A percentile compares a stretch with the other conserved stretches of the same genome.
These are phyloP conservation scores for Eucalyptus marginata DNA, from an alignment of 345 rosid genomes.

Conservation along the genomic window DNA sequence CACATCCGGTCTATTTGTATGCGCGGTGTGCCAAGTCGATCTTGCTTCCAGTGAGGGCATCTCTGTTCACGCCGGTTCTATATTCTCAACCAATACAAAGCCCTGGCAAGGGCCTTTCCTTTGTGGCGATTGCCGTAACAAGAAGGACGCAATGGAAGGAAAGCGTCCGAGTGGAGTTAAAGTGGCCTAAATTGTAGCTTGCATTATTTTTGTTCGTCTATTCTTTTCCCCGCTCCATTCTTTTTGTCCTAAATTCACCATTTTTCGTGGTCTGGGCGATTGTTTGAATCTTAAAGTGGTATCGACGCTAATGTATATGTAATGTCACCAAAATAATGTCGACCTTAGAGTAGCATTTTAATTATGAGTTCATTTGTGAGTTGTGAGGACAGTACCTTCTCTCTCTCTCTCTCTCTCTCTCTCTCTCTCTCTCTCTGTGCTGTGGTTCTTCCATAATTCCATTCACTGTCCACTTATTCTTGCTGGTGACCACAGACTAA, in stretches of 20 bases:
- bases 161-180: constrained; percentile 69
- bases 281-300: not conserved
- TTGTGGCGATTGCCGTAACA: constrained; percentile 58
- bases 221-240: not conserved
- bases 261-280: not conserved
- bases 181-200: constrained; percentile 37
- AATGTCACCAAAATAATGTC: not conserved
- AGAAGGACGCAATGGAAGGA: constrained; percentile 97
- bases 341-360: not conserved
- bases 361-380: not conserved
- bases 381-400: not conserved
- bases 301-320: not conserved
- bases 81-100: constrained; percentile 55
- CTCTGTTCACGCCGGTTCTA: constrained; percentile 72
- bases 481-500: not conserved
- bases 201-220: not conserved
- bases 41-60: constrained; percentile 73
- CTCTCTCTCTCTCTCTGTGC: not conserved
- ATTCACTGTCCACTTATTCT: not conserved
- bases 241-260: not conserved
- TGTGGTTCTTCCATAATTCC: not conserved
- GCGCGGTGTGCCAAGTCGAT: constrained; percentile 79
- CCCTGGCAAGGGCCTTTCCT: constrained; percentile 98
- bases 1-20: constrained; percentile 55
- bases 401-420: not conserved